Base-by-base conservation (phyloP, 1,284 basidiomycete genomes). In the Paramarasmius palmivorus region DNA sequence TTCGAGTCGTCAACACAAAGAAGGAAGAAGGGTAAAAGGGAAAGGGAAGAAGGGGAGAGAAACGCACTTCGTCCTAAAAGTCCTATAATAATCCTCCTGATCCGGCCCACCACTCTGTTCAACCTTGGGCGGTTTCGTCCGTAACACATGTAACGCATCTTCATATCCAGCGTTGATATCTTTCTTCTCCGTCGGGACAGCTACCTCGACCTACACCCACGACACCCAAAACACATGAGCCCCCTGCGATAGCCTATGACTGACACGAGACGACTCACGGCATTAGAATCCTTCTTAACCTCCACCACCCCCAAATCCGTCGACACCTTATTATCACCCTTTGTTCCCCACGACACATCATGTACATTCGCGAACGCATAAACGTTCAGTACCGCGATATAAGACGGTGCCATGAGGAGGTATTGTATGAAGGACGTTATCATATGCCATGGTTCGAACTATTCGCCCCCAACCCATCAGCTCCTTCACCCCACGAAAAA, bases 351-450 rank as follows among this genome's bases (percentile, higher is more conserved):
- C 1, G 89, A 90, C 1, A 92, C 84, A 59, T 92, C 89, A 66
- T 94, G 90, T 2, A 94, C 92, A 68, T 95, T 94, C 17, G 90
- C 88, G 63, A 94, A 92, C 80, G 89, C 91, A 62, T 92, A 93
- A 50, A 93, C 90, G 66, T 96, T 96, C 55, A 96, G 78, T 14
- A 97, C 90, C 53, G 89, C 83, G 67, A 95, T 95, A 64, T 95
- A 98, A 0, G 93, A 93, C 3, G 96, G 95, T 0, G 92, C 90
- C 76, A 96, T 84, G 51, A 98, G 77, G 20, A 95, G 73, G 66
- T 98, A 98, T 68, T 98, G 95, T 14, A 95, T 39, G 72, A 97
- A 96, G n/a, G 89, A 92, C 0, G 95, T 97, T 65, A 97, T 79
- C 88, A 92, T 88, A 65, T 96, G 94, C 86, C 92, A 91, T 3